A percentile compares a stretch with the other conserved stretches of the same genome.
phyloP scores from a whole-genome alignment of 1,284 basidiomycete species.

The Malassezia cuniculi region DNA sequence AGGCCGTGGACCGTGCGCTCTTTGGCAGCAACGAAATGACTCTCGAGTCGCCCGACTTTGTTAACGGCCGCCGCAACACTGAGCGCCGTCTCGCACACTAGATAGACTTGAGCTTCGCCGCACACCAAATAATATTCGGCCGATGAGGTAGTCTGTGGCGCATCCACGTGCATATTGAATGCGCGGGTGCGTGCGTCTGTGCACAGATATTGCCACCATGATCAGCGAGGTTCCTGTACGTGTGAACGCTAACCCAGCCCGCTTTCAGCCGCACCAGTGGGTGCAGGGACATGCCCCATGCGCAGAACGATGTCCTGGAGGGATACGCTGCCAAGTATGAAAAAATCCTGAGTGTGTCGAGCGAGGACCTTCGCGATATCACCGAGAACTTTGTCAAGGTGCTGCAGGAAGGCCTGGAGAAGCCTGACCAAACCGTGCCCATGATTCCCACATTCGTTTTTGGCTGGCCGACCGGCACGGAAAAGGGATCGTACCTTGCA shows the following conservation, averaged over 20 bases:
- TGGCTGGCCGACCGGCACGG: constrained; percentile 82
- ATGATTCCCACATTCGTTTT: constrained; percentile 97
- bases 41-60: constrained; percentile 48
- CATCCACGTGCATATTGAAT: no score
- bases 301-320: constrained; percentile 30
- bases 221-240: no score
- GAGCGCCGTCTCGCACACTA: constrained; percentile 44
- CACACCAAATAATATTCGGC: no score
- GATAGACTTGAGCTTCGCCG: constrained; percentile 1
- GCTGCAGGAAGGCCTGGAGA: constrained; percentile 71
- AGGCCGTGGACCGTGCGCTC: constrained; percentile 49
- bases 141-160: no score
- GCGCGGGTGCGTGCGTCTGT: no score
- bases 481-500: constrained; percentile 79
- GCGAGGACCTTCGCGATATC: constrained; percentile 51
- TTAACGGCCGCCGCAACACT: constrained; percentile 48
- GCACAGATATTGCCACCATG: no score
- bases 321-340: constrained; percentile 23
- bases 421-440: constrained; percentile 75
- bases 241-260: no score
- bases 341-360: constrained; percentile 34
- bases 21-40: constrained; percentile 49
- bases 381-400: constrained; percentile 88
- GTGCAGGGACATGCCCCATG: constrained; percentile 19
- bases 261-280: constrained; percentile 5